Conservation (phyloP, 108 stramenopile genomes). For the Mediolabrus comicus region DNA sequence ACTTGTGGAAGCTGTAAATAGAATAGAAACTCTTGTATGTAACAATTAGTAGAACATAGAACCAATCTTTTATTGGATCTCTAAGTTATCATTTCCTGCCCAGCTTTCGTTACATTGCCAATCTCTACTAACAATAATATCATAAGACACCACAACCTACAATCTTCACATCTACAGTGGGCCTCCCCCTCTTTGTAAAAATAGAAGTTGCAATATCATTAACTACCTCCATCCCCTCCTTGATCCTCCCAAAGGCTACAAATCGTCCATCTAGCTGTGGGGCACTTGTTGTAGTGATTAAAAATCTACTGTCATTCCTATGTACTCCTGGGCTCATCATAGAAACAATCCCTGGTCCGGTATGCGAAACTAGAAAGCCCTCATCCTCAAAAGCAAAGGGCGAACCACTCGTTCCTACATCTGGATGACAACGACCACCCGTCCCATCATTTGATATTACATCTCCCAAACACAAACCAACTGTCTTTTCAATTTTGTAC, state of each 20-base stretch:
- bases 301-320: constrained; percentile 78
- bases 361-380: constrained; percentile 30
- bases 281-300: constrained; percentile 56
- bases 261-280: constrained; percentile 86
- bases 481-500: constrained; percentile 72
- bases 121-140: neutral
- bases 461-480: constrained; percentile 72
- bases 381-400: constrained; percentile 40
- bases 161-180: constrained; percentile 60
- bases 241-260: constrained; percentile 81
- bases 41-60: neutral
- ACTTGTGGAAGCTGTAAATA: constrained; percentile 36
- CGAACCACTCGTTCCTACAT: constrained; percentile 10
- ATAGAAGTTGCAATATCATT: constrained; percentile 58
- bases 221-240: constrained; percentile 64
- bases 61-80: neutral
- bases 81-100: no score
- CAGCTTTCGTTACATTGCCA: no score
- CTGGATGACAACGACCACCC: constrained; percentile 34
- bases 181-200: constrained; percentile 72
- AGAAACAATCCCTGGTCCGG: constrained; percentile 60
- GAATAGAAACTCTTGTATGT: neutral
- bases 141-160: constrained; percentile 55
- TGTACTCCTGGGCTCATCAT: constrained; percentile 77
- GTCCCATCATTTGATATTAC: constrained; percentile 42